Percentiles rank a stretch among this genome's conserved stretches.
These are phyloP conservation scores for Amaranthus hypochondriacus DNA, from an alignment of 148 eudicot genomes.

Conservation along the genomic window DNA sequence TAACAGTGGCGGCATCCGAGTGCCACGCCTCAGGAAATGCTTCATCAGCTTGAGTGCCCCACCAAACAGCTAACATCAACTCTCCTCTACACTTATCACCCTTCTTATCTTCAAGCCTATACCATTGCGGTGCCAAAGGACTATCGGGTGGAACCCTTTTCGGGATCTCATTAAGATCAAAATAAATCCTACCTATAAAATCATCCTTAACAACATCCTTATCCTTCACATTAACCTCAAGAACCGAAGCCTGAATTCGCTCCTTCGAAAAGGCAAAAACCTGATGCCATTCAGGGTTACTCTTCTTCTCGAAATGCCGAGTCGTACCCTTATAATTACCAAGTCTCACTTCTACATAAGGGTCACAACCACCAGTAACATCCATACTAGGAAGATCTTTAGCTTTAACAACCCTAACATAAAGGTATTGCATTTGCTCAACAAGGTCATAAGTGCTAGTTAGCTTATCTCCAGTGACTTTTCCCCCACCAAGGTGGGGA, in stretches of 20 bases:
- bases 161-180: slow-evolving; percentile 63
- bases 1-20: slow-evolving; percentile 59
- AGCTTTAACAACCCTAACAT: slow-evolving; percentile 63
- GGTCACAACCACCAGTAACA: slow-evolving; percentile 55
- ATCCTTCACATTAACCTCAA: slow-evolving; percentile 56
- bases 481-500: slow-evolving; percentile 58
- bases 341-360: slow-evolving; percentile 55
- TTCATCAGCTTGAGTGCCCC: slow-evolving; percentile 79
- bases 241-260: slow-evolving; percentile 46
- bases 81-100: slow-evolving; percentile 54
- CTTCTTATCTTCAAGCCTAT: slow-evolving; percentile 52
- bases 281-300: slow-evolving; percentile 58
- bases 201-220: slow-evolving; percentile 61
- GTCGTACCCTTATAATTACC: slow-evolving; percentile 66
- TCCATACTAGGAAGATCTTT: slow-evolving; percentile 52
- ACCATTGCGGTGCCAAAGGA: slow-evolving; percentile 79
- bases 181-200: slow-evolving; percentile 42
- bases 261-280: slow-evolving; percentile 67
- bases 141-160: slow-evolving; percentile 74
- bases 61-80: slow-evolving; percentile 77
- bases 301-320: slow-evolving; percentile 52
- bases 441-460: slow-evolving; percentile 68
- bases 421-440: slow-evolving; percentile 67
- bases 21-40: slow-evolving; percentile 83
- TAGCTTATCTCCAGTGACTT: slow-evolving; percentile 47